Conservation (phyloP, 148 eudicot genomes). For the Cornus florida region DNA sequence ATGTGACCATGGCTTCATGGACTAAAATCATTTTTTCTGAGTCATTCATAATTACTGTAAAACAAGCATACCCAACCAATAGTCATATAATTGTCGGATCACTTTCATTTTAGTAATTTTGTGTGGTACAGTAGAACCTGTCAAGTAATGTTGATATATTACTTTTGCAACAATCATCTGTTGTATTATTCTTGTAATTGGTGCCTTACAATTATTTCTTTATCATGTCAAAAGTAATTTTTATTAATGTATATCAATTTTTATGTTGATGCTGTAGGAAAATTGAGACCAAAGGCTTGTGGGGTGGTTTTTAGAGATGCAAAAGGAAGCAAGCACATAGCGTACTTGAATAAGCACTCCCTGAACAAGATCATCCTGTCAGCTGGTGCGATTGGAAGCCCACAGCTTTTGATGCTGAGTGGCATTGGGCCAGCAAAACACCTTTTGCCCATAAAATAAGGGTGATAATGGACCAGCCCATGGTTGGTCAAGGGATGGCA, state of each 20-base stretch:
- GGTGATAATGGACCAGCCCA: slow-evolving; percentile 67
- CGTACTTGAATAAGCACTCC: slow-evolving; percentile 38
- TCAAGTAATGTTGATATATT: too few species aligned
- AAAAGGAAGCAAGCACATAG: slow-evolving; percentile 54
- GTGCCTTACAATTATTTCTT: too few species aligned
- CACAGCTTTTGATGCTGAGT: slow-evolving; percentile 79
- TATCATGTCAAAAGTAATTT: too few species aligned
- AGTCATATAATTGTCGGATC: too few species aligned
- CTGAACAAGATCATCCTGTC: slow-evolving; percentile 55
- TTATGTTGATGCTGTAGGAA: slow-evolving; percentile 18
- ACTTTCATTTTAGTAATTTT: too few species aligned
- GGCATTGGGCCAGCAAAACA: slow-evolving; percentile 79
- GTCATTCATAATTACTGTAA: too few species aligned
- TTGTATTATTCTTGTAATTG: too few species aligned
- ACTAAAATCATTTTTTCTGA: too few species aligned
- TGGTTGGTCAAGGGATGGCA: slow-evolving; percentile 81
- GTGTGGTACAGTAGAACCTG: too few species aligned
- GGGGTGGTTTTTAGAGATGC: slow-evolving; percentile 69
- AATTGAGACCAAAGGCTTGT: slow-evolving; percentile 43
- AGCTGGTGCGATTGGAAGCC: slow-evolving; percentile 92
- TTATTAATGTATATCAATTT: background rate
- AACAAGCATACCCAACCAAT: too few species aligned
- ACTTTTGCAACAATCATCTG: too few species aligned
- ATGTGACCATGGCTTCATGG: too few species aligned
- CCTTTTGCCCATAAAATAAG: slow-evolving; percentile 46